A percentile compares a stretch with the other conserved stretches of the same genome.
phyloP scores from a whole-genome alignment of 1,284 basidiomycete genomes.

The Sporisorium graminicola region DNA sequence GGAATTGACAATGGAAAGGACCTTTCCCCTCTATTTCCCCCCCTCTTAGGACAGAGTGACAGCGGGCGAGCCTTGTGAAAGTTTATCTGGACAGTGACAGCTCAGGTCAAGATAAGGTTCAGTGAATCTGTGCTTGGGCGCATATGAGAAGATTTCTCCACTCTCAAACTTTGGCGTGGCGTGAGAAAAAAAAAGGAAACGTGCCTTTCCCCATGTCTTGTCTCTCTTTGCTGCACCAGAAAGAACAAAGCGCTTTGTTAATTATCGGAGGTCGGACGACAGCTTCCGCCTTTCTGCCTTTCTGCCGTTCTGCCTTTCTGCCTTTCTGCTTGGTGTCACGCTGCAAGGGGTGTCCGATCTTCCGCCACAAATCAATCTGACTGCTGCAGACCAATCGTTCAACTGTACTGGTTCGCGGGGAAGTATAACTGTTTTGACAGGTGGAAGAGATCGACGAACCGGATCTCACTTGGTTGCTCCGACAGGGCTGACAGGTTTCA shows the following conservation, averaged over 20 bases:
- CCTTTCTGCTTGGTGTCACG: no score
- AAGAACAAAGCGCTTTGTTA: no score
- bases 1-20: no score
- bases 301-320: no score
- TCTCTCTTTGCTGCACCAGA: no score
- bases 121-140: not conserved
- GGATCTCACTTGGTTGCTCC: not conserved
- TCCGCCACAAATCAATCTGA: not conserved
- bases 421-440: not conserved
- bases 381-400: not conserved
- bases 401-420: not conserved
- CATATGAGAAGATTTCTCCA: not conserved
- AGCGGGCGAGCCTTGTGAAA: no score
- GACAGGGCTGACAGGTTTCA: not conserved
- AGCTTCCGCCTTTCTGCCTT: no score
- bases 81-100: no score
- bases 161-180: conserved; percentile 13
- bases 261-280: not conserved
- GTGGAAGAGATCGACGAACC: not conserved
- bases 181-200: not conserved
- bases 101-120: no score
- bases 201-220: not conserved
- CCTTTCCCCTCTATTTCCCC: no score
- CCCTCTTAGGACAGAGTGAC: no score
- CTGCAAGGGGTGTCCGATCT: conserved; percentile 6